These are phyloP conservation scores for Saccharomyces hybrid DNA, from an alignment of 1,139 yeast genomes.

Conservation along the genomic window DNA sequence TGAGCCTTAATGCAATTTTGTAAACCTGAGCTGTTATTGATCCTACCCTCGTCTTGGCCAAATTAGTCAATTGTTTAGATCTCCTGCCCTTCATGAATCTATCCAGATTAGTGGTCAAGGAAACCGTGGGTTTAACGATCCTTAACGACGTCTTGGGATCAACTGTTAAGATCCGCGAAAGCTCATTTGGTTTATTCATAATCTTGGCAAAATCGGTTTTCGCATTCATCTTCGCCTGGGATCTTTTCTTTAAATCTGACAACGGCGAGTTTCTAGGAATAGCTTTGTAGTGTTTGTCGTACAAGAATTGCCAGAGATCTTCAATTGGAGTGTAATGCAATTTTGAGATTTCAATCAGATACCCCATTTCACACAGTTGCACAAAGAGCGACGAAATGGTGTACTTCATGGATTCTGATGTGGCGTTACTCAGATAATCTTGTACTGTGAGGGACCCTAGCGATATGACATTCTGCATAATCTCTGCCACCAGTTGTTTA, in stretches of 20 bases:
- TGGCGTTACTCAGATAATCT: constrained; percentile 46
- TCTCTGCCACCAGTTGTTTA: constrained; percentile 44
- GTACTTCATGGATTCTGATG: constrained; percentile 18
- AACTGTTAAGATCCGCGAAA: constrained; percentile 34
- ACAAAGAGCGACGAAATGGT: constrained; percentile 19
- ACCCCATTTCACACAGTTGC: constrained; percentile 35
- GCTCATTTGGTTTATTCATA: constrained; percentile 29
- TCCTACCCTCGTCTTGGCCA: constrained; percentile 68
- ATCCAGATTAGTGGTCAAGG: constrained; percentile 56
- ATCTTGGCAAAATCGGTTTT: constrained; percentile 32
- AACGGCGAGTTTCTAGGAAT: constrained; percentile 47
- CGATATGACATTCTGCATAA: constrained; percentile 62
- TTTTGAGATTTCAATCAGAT: constrained; percentile 46
- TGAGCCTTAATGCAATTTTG: constrained; percentile 45
- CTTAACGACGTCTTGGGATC: constrained; percentile 32
- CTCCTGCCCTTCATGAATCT: constrained; percentile 65
- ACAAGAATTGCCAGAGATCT: constrained; percentile 53
- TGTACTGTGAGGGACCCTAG: constrained; percentile 56
- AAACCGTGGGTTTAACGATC: constrained; percentile 42
- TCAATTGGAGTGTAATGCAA: constrained; percentile 39
- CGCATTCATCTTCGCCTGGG: constrained; percentile 58
- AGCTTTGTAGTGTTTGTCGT: constrained; percentile 42
- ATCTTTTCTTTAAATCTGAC: constrained; percentile 57
- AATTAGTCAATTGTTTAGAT: constrained; percentile 51
- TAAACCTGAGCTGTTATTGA: constrained; percentile 59